A percentile compares a stretch with the other conserved stretches of the same genome.
Evolutionary conservation across 192 early-diverging fungal genomes (phyloP).

Genomic region (Umbelopsis isabellina): DNA sequence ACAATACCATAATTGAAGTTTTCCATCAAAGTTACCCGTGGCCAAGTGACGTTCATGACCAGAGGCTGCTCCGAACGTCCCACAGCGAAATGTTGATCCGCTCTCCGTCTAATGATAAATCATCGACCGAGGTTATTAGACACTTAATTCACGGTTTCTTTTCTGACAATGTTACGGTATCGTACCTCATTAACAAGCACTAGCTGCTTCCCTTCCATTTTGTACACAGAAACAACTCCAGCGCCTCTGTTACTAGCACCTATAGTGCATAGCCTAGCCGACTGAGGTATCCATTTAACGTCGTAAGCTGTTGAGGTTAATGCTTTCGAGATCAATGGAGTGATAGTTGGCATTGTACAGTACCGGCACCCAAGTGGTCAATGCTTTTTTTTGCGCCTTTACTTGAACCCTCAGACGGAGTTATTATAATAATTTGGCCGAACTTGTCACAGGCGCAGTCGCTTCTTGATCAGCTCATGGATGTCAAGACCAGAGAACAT

Average conservation of each 20-base stretch:
- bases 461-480: slow-evolving; percentile 14
- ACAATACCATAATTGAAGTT: slow-evolving; percentile 47
- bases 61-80: slow-evolving; percentile 58
- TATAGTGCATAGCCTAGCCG: slow-evolving; percentile 64
- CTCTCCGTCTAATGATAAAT: slow-evolving; percentile 45
- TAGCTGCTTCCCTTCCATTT: slow-evolving; percentile 55
- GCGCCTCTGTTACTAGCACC: slow-evolving; percentile 63
- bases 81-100: slow-evolving; percentile 56
- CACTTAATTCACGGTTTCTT: not conserved
- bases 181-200: slow-evolving; percentile 48
- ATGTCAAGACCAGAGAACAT: slow-evolving; percentile 42
- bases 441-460: not conserved
- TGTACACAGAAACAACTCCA: slow-evolving; percentile 60
- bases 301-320: slow-evolving; percentile 54
- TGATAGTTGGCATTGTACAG: not conserved
- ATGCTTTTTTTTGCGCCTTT: not conserved
- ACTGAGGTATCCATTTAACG: slow-evolving; percentile 70
- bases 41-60: slow-evolving; percentile 58
- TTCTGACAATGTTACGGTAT: not conserved
- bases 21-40: slow-evolving; percentile 72
- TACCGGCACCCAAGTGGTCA: not conserved
- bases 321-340: slow-evolving; percentile 31
- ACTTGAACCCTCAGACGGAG: not conserved
- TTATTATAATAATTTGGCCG: not conserved
- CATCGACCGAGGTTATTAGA: not conserved